Evolutionary conservation across 1,139 yeast genomes (phyloP).

Genomic region (Geotrichum carabidarum): DNA sequence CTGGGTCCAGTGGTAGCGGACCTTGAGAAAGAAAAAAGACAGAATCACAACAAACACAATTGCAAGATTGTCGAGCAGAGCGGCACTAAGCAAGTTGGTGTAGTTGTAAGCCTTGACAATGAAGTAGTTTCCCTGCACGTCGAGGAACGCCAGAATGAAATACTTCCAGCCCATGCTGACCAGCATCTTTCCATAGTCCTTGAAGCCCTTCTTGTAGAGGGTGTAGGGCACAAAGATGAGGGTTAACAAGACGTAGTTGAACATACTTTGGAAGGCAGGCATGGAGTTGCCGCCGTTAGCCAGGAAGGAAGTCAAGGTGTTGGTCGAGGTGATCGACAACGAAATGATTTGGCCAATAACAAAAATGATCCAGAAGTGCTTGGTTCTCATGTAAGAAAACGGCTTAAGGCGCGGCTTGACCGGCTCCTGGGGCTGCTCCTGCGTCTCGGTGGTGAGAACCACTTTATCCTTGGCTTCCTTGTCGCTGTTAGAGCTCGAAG

Average conservation of each 20-base stretch:
- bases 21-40: constrained; percentile 41
- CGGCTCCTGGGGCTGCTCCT: background rate
- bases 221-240: constrained; percentile 41
- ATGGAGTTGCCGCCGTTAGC: constrained; percentile 38
- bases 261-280: constrained; percentile 44
- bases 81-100: constrained; percentile 43
- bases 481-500: background rate
- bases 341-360: constrained; percentile 43
- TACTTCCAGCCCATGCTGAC: constrained; percentile 42
- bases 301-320: constrained; percentile 41
- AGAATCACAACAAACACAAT: constrained; percentile 43
- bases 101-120: constrained; percentile 44
- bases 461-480: background rate
- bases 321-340: constrained; percentile 41
- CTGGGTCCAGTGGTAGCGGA: constrained; percentile 45
- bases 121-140: constrained; percentile 45
- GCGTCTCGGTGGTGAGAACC: background rate
- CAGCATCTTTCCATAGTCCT: constrained; percentile 33
- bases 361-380: constrained; percentile 41
- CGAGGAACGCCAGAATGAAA: constrained; percentile 42
- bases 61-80: constrained; percentile 43
- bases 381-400: constrained; percentile 36
- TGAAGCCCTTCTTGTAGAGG: constrained; percentile 39
- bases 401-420: constrained; percentile 1
- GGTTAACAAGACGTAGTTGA: constrained; percentile 39